A percentile compares a stretch with the other conserved stretches of the same genome.
Evolutionary conservation across 345 rosid genomes (phyloP).

Genomic region (Populus tremula): DNA sequence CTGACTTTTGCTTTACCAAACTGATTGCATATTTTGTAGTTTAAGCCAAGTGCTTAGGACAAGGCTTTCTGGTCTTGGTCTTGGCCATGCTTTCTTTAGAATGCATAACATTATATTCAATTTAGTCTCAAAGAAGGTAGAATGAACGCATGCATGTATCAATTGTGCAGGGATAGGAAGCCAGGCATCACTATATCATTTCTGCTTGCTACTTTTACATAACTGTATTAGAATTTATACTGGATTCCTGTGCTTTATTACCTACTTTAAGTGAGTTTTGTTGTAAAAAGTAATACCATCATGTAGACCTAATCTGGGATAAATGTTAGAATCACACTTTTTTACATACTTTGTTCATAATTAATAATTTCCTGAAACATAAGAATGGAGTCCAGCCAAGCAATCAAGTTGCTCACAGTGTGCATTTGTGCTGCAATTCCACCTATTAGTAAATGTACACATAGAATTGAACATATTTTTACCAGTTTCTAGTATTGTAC

Average conservation of each 20-base stretch:
- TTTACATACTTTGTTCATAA: neutral
- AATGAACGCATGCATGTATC: neutral
- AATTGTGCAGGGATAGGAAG: neutral
- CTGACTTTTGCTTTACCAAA: neutral
- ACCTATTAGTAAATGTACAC: neutral
- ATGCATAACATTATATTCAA: neutral
- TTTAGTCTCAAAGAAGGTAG: neutral
- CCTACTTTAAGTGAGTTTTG: neutral
- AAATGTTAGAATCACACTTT: neutral
- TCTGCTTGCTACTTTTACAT: neutral
- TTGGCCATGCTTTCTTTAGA: neutral
- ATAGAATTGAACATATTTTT: neutral
- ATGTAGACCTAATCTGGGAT: neutral
- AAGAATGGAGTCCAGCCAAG: neutral
- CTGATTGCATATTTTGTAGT: neutral
- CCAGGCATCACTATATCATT: neutral
- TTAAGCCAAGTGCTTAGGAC: neutral
- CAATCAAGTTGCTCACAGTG: neutral
- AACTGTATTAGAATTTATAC: neutral
- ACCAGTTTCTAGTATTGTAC: neutral
- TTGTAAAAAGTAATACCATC: neutral
- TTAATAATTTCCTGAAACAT: neutral
- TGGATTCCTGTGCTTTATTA: neutral
- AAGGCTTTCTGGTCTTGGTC: neutral
- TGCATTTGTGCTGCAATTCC: neutral